phyloP scores from a whole-genome alignment of 163 green algal species.

The Scenedesmus sp. region DNA sequence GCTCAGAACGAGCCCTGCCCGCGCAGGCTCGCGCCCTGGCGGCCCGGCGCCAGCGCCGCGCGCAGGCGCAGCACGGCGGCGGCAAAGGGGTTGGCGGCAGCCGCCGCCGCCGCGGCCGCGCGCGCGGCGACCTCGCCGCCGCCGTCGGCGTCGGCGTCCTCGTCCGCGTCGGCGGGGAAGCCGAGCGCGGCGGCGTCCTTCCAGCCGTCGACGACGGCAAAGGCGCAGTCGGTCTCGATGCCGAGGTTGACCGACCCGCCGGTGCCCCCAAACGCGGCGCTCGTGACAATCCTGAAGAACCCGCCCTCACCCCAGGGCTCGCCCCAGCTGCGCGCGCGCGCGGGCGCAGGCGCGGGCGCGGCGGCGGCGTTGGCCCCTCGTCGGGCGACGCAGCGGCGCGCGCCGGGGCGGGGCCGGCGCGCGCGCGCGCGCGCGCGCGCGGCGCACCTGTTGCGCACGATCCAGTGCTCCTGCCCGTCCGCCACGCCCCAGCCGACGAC shows the following conservation, averaged over 20 bases:
- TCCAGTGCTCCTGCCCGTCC: constrained; percentile 61
- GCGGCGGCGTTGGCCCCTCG: too few species aligned
- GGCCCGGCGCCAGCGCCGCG: too few species aligned
- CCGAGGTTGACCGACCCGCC: constrained; percentile 80
- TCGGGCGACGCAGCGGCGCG: too few species aligned
- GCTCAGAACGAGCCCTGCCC: constrained; percentile 2
- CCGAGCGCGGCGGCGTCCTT: constrained; percentile 35
- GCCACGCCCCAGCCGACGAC: constrained; percentile 87
- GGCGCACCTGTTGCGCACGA: not conserved
- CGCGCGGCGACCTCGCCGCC: not conserved
- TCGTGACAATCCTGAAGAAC: constrained; percentile 80
- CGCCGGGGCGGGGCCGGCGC: too few species aligned
- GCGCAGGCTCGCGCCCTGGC: constrained; percentile 13
- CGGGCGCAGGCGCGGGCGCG: too few species aligned
- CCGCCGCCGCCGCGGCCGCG: too few species aligned
- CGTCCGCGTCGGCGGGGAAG: not conserved
- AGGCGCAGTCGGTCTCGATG: constrained; percentile 77
- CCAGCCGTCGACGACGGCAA: constrained; percentile 67
- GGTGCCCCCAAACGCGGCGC: constrained; percentile 58
- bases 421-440: too few species aligned
- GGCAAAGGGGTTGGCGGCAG: not conserved
- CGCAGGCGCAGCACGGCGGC: not conserved
- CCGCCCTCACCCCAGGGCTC: constrained; percentile 77
- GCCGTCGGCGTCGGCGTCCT: not conserved
- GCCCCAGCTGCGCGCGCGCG: too few species aligned